Evolutionary conservation across 352 stramenopile genomes (phyloP), one percentile per base, ranked within the genome.

Genomic region (Elongisporangium senticosum): DNA sequence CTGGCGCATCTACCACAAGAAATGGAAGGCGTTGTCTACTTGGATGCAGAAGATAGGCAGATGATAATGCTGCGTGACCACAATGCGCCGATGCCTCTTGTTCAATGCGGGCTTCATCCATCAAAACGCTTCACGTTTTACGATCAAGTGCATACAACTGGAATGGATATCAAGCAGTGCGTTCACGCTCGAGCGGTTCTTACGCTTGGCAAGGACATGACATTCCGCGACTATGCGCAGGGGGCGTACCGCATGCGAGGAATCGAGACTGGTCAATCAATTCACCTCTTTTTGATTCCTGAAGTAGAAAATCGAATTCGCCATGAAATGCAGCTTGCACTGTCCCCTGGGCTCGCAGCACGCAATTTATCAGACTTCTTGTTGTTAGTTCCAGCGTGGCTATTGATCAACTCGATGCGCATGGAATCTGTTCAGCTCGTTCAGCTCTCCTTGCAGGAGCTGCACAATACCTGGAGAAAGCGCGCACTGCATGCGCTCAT

Each of bases 341-440:
- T 93, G 26, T 55, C 74, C n/a, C 33, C 33, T 43, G 33, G 33
- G 11, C 13, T 43, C 2, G 33, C 13, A 10, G 33, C 33, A 15
- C 33, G 11, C 33, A 43, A 17, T 15, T 43, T 43, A 10, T 43
- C 33, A 17, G 77, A 76, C 26, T 94, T 87, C 52, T 69, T 93
- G 28, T 59, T 91, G n/a, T 64, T 91, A 6, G 86, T 96, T 22
- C 82, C 87, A 4, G 89, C 88, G 4, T 99, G 97, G 97, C 85
- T 99, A 26, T 90, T 98, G 54, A 93, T 99, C 53, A 99, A 99
- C 81, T 98, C 96, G 64, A 99, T 99, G 96, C 96, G 96, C 24
- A 98, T 97, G 64, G 98, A 99, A 67, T 98, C 98, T 59, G 98
- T 99, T 85, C 97, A 99, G 68, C 97, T 98, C 49, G 88, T 98